Percentiles rank a stretch among this genome's conserved stretches.
Conservation (phyloP, 495 filamentous ascomycete species). For the Friedmanniomyces simplex region DNA sequence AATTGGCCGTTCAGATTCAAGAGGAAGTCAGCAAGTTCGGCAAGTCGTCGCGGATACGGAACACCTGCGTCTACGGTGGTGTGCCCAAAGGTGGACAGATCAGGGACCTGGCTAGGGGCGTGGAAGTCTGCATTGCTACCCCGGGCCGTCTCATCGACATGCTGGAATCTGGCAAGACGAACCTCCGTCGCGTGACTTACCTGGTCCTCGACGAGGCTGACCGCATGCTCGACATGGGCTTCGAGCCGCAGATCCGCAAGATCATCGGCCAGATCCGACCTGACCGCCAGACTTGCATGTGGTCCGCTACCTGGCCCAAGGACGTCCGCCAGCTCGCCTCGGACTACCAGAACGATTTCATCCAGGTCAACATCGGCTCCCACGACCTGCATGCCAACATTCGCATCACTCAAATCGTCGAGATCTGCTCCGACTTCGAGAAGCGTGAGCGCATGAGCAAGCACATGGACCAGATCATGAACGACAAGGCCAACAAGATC, state of each 20-base stretch:
- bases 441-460: slow-evolving; percentile 97
- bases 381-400: slow-evolving; percentile 96
- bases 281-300: slow-evolving; percentile 99
- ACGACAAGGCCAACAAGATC: slow-evolving; percentile 83
- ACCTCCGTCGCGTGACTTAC: slow-evolving; percentile 94
- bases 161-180: slow-evolving; percentile 94
- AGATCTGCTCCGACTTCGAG: slow-evolving; percentile 90
- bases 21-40: slow-evolving; percentile 92
- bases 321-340: slow-evolving; percentile 92
- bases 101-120: slow-evolving; percentile 77
- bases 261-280: slow-evolving; percentile 96
- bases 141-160: slow-evolving; percentile 97
- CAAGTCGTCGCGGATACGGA: slow-evolving; percentile 94
- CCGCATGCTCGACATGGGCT: slow-evolving; percentile 88
- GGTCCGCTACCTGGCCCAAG: slow-evolving; percentile 99
- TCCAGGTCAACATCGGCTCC: slow-evolving; percentile 98
- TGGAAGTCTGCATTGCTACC: slow-evolving; percentile 90
- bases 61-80: slow-evolving; percentile 98
- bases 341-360: slow-evolving; percentile 92
- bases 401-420: slow-evolving; percentile 94
- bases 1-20: slow-evolving; percentile 97
- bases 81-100: slow-evolving; percentile 96
- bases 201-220: slow-evolving; percentile 84
- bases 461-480: slow-evolving; percentile 97
- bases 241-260: slow-evolving; percentile 84